These are phyloP conservation scores for bread wheat (Triticum aestivum) DNA, from an alignment of 176 grass and related monocot species.

Conservation along the genomic window IWGSC_CS_RefSeq_v2.1 NC_057806.1:281682617-281683116, in stretches of 20 bases:
- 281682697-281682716: background rate
- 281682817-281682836: background rate
- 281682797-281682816: slow-evolving; percentile 18
- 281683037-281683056: background rate
- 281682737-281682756: background rate
- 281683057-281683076: background rate
- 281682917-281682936: slow-evolving; percentile 10
- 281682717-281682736: background rate
- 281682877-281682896: background rate
- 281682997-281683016: background rate
- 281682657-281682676: background rate
- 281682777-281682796: slow-evolving; percentile 21
- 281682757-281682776: background rate
- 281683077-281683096: background rate
- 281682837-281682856: background rate
- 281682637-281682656: background rate
- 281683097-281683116: background rate
- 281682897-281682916: background rate
- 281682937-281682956: slow-evolving; percentile 3
- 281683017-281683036: background rate
- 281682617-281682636: slow-evolving; percentile 34
- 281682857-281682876: background rate
- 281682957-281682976: slow-evolving; percentile 27
- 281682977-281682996: background rate
- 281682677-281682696: background rate